Evolutionary conservation across 2,329 filamentous ascomycete genomes (phyloP), one percentile per base, ranked within the genome.

Genomic region (Alternaria longipes): DNA sequence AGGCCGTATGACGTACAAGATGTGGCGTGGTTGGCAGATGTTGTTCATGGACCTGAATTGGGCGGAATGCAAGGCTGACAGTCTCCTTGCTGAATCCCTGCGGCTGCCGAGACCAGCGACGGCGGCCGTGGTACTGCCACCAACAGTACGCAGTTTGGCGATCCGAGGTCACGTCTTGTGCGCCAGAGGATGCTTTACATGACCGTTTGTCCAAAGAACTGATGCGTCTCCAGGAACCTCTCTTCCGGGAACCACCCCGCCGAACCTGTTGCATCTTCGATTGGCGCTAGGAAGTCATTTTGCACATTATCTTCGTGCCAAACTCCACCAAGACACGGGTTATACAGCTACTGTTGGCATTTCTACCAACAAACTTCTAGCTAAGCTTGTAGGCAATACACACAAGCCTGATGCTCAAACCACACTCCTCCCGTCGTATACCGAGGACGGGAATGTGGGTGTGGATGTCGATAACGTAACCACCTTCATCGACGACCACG

Each of bases 321-420:
- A 87, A 71, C 82, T 98, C 11, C 91, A 96, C 71, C 83, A 89
- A 46, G 84, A 92, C 46, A 90, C 89, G 71, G 92, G 93, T 1
- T 97, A 94, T 79, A 97, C 93, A 0, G 91, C 91, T 28, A 94
- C 94, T 1, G 93, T 92, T 42, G 94, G 94, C 4, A 88, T 98
- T 22, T 90, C 93, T 3, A 96, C 92, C 0, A 94, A 90, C 72
- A 98, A 98, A 78, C 79, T 94, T 5, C 83, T 97, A 11, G 89
- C 91, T 60, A 98, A 98, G 78, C 84, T 98, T 14, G 91, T 89
- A 9, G 94, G 94, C 12, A 91, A 88, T 75, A 83, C 90, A 60
- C 88, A 97, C 76, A 98, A 98, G 80, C 94, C 94, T 1, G 89
- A 90, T 60, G 90, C 88, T 62, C 95, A 98, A 78, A 98, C 94